Conservation (phyloP, 1,139 yeast genomes). For the Tardiomyces blankii region DNA sequence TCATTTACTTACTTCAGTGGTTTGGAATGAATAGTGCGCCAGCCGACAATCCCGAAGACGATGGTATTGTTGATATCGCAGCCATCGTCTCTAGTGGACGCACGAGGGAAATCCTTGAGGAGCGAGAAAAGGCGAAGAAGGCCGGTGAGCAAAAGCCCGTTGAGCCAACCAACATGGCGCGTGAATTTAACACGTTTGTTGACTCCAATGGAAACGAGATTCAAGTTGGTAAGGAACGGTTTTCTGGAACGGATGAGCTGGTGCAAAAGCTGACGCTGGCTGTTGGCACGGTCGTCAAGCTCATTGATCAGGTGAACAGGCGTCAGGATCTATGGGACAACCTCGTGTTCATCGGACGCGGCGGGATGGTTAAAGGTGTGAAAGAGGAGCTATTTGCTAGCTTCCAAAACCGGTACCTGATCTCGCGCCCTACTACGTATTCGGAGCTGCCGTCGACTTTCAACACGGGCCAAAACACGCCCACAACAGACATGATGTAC, state of each 20-base stretch:
- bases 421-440: constrained; percentile 28
- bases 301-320: constrained; percentile 55
- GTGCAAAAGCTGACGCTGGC: constrained; percentile 43
- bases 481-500: constrained; percentile 15
- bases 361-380: constrained; percentile 65
- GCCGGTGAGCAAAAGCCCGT: constrained; percentile 25
- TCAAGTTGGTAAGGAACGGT: constrained; percentile 75
- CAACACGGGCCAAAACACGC: constrained; percentile 16
- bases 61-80: constrained; percentile 79
- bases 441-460: constrained; percentile 28
- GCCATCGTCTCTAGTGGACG: constrained; percentile 73
- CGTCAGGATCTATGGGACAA: constrained; percentile 85
- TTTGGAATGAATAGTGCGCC: constrained; percentile 43
- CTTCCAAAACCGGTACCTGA: constrained; percentile 48
- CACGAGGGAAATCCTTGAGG: constrained; percentile 53
- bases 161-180: constrained; percentile 29
- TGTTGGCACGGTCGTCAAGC: constrained; percentile 41
- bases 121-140: constrained; percentile 39
- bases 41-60: constrained; percentile 34
- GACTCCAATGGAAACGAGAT: constrained; percentile 47
- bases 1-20: constrained; percentile 26
- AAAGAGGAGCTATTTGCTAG: constrained; percentile 55
- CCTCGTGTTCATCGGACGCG: constrained; percentile 66
- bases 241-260: constrained; percentile 59
- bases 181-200: constrained; percentile 51